These are phyloP conservation scores for Colletotrichum falcatum DNA, from an alignment of 2,329 filamentous ascomycete genomes.

Conservation along the genomic window DNA sequence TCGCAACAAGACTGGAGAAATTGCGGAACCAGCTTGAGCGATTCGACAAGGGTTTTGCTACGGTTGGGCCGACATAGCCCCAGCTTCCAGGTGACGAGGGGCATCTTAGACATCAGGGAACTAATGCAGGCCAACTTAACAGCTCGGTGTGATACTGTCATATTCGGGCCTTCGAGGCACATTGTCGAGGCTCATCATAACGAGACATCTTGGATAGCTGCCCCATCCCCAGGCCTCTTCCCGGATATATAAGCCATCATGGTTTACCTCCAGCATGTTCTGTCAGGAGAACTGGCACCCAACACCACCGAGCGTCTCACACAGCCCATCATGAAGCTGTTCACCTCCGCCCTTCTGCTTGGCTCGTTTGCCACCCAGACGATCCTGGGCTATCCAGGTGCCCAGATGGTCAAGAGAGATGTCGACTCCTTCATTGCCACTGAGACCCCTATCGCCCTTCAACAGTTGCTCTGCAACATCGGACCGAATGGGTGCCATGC, in stretches of 20 bases:
- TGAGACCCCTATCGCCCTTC: constrained; percentile 64
- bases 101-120: constrained; percentile 8
- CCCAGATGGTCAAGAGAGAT: constrained; percentile 57
- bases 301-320: constrained; percentile 40
- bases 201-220: neutral
- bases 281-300: constrained; percentile 28
- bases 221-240: neutral
- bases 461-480: constrained; percentile 69
- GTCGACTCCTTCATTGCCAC: constrained; percentile 66
- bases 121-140: constrained; percentile 36
- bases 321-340: constrained; percentile 62
- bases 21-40: neutral
- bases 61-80: constrained; percentile 23
- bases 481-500: constrained; percentile 65
- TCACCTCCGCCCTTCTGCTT: constrained; percentile 63
- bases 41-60: neutral
- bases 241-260: constrained; percentile 35
- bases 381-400: constrained; percentile 61
- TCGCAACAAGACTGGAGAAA: neutral
- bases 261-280: constrained; percentile 35
- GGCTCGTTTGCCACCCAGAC: constrained; percentile 64
- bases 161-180: constrained; percentile 40
- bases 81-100: constrained; percentile 10
- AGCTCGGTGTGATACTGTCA: constrained; percentile 37
- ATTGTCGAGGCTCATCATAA: constrained; percentile 32